Evolutionary conservation across 2,329 filamentous ascomycete genomes (phyloP).

Genomic region (Pochonia chlamydosporia): DNA sequence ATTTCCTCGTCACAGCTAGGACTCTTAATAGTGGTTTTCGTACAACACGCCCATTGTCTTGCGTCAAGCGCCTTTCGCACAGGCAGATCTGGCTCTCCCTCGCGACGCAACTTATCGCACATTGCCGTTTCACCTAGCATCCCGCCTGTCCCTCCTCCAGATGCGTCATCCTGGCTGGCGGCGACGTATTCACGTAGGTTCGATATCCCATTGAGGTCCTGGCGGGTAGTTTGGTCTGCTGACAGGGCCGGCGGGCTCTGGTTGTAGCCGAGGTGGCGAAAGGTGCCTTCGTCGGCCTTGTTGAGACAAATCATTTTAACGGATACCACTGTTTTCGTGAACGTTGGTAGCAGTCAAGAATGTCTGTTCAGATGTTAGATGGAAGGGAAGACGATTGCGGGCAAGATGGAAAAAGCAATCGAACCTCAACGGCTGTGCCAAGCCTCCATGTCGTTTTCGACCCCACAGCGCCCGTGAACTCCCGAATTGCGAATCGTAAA

Average conservation of each 20-base stretch:
- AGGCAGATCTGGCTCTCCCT: neutral
- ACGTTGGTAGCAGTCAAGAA: neutral
- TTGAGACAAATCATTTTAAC: slow-evolving; percentile 47
- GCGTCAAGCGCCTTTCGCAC: slow-evolving; percentile 14
- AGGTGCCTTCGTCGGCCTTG: slow-evolving; percentile 43
- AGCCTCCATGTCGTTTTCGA: neutral
- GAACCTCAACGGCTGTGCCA: neutral
- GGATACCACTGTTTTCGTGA: neutral
- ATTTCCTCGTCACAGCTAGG: slow-evolving; percentile 15
- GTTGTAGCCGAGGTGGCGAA: slow-evolving; percentile 45
- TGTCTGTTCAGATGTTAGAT: neutral
- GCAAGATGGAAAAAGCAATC: neutral
- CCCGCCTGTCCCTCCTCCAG: slow-evolving; percentile 18
- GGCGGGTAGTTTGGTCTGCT: slow-evolving; percentile 43
- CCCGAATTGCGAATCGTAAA: neutral
- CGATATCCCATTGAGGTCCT: slow-evolving; percentile 50
- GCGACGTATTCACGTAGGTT: slow-evolving; percentile 41
- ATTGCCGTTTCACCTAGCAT: slow-evolving; percentile 12
- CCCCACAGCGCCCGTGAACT: slow-evolving; percentile 1
- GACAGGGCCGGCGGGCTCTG: slow-evolving; percentile 46
- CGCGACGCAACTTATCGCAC: slow-evolving; percentile 20
- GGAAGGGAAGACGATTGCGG: neutral
- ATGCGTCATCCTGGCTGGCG: slow-evolving; percentile 26
- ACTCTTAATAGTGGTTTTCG: neutral
- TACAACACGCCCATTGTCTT: slow-evolving; percentile 20